phyloP scores from a whole-genome alignment of 306 rosid species.

The Casuarina equisetifolia region DNA sequence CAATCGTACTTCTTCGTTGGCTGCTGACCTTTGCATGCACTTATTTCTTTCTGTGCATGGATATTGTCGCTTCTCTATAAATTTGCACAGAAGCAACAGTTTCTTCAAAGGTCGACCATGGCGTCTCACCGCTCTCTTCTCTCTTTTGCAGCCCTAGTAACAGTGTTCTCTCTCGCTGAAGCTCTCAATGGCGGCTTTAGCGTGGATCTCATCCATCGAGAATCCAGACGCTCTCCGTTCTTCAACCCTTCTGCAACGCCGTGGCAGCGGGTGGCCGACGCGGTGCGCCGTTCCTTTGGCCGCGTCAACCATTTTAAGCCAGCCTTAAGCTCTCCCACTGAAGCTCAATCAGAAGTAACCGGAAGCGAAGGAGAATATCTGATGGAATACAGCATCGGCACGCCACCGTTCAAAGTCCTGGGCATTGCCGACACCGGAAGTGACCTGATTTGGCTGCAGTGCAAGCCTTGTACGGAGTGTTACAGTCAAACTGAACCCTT shows the following conservation, averaged over 20 bases:
- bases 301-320: constrained; percentile 2
- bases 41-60: background rate
- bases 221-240: constrained; percentile 4
- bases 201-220: constrained; percentile 7
- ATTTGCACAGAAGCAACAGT: background rate
- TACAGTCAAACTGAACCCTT: constrained; percentile 39
- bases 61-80: too few relatives aligned
- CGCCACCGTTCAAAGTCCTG: constrained; percentile 38
- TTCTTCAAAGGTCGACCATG: background rate
- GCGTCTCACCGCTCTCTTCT: background rate
- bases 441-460: constrained; percentile 56
- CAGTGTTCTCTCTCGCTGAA: background rate
- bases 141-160: background rate
- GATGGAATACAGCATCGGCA: constrained; percentile 46
- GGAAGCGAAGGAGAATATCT: constrained; percentile 33
- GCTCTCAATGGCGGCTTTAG: constrained; percentile 27
- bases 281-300: constrained; percentile 14
- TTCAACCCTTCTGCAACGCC: background rate
- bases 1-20: background rate
- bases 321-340: background rate
- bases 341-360: background rate
- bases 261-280: constrained; percentile 5
- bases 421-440: constrained; percentile 64
- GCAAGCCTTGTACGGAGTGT: constrained; percentile 45
- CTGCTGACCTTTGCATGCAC: background rate